A percentile compares a stretch with the other conserved stretches of the same genome.
Conservation (phyloP, 2,329 filamentous ascomycete species). For the Ceratocystis lukuohia region DNA sequence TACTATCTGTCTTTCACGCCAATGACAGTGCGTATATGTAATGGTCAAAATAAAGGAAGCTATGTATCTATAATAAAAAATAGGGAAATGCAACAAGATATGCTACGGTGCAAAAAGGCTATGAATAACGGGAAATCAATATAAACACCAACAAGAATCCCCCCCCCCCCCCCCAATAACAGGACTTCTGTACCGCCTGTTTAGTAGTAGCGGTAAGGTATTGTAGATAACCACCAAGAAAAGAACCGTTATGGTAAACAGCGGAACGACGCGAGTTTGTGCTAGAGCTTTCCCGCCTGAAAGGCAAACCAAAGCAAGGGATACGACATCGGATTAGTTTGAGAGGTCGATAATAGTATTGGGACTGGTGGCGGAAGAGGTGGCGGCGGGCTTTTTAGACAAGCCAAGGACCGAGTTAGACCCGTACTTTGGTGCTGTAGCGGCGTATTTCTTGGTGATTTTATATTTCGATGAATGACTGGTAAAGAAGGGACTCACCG, state of each 20-base stretch:
- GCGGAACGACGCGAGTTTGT: neutral
- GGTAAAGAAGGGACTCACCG: constrained; percentile 1
- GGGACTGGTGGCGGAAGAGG: neutral
- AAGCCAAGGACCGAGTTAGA: neutral
- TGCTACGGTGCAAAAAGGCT: neutral
- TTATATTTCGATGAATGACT: constrained; percentile 1
- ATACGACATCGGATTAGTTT: neutral
- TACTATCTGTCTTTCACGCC: neutral
- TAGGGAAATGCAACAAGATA: neutral
- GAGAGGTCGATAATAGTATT: neutral
- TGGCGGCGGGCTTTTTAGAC: neutral
- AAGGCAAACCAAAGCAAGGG: neutral
- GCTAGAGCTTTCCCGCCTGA: neutral
- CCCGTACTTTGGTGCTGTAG: neutral
- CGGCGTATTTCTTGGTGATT: constrained; percentile 2
- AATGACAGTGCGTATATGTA: neutral
- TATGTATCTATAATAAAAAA: neutral
- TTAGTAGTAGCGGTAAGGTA: neutral
- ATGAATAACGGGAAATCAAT: constrained; percentile 2
- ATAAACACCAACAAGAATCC: neutral
- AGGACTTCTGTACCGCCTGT: neutral
- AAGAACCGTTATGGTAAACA: neutral
- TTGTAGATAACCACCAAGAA: neutral
- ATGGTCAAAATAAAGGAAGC: neutral
- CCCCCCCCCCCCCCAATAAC: neutral